Conservation (phyloP, 2,329 filamentous ascomycete species). For the Setomelanomma holmii region DNA sequence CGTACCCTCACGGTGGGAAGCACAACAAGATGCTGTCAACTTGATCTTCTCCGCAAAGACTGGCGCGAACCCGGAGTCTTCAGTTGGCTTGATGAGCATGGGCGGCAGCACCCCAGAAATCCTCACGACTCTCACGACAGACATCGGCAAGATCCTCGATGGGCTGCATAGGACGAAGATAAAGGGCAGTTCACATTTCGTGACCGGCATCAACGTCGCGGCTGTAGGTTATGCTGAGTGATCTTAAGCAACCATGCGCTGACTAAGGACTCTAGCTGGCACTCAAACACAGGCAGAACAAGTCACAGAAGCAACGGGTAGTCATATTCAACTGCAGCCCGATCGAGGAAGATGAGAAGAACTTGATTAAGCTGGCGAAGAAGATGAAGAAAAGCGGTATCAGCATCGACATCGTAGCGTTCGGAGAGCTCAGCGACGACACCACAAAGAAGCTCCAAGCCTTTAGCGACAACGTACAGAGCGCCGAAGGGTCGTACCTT, state of each 20-base stretch:
- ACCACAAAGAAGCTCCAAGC: conserved; percentile 87
- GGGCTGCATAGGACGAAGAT: conserved; percentile 85
- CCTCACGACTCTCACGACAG: conserved; percentile 92
- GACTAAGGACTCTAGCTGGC: conserved; percentile 69
- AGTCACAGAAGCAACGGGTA: conserved; percentile 94
- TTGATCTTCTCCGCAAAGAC: conserved; percentile 96
- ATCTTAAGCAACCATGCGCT: conserved; percentile 73
- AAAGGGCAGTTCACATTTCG: conserved; percentile 83
- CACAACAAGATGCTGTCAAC: conserved; percentile 92
- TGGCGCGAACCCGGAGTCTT: conserved; percentile 93
- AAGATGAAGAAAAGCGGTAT: conserved; percentile 99
- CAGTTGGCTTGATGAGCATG: conserved; percentile 98
- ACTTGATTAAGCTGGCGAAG: conserved; percentile 86
- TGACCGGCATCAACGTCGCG: conserved; percentile 94
- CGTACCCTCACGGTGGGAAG: conserved; percentile 90
- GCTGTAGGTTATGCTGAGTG: conserved; percentile 75
- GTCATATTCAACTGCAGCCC: conserved; percentile 96
- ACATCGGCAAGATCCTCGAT: conserved; percentile 93
- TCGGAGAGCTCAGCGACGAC: conserved; percentile 91
- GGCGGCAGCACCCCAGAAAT: conserved; percentile 97
- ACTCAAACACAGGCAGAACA: conserved; percentile 97
- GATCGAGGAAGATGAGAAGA: conserved; percentile 87
- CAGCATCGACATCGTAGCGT: conserved; percentile 91
- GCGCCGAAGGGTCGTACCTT: conserved; percentile 85
- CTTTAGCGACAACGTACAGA: conserved; percentile 93